Evolutionary conservation across 2,329 filamentous ascomycete species (phyloP).

Genomic region (Beauveria varroae): DNA sequence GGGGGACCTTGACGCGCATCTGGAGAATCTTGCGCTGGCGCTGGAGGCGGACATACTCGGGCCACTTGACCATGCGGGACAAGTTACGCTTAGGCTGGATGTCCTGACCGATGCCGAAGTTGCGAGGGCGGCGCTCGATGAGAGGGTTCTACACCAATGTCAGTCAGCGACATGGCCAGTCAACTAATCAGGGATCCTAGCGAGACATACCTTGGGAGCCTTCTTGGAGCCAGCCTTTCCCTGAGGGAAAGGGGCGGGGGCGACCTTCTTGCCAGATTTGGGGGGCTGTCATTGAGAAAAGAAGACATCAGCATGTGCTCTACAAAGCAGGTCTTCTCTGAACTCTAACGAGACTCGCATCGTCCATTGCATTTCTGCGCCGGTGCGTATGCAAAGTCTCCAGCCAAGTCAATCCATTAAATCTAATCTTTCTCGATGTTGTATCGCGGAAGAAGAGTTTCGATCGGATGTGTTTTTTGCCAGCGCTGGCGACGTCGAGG

Average conservation of each 20-base stretch:
- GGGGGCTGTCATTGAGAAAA: slow-evolving; percentile 99
- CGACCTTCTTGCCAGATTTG: slow-evolving; percentile 96
- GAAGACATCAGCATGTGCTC: slow-evolving; percentile 83
- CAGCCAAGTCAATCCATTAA: slow-evolving; percentile 52
- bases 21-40: slow-evolving; percentile 92
- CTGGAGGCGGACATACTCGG: slow-evolving; percentile 97
- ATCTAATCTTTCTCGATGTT: slow-evolving; percentile 4
- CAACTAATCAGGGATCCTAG: not conserved
- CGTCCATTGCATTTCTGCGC: slow-evolving; percentile 47
- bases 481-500: slow-evolving; percentile 8
- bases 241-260: slow-evolving; percentile 92
- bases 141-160: slow-evolving; percentile 73
- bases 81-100: slow-evolving; percentile 95
- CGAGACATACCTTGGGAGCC: slow-evolving; percentile 77
- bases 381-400: slow-evolving; percentile 38
- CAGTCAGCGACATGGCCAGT: not conserved
- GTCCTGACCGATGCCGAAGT: slow-evolving; percentile 98
- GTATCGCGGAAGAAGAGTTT: slow-evolving; percentile 12
- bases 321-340: slow-evolving; percentile 69
- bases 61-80: slow-evolving; percentile 98
- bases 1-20: slow-evolving; percentile 97
- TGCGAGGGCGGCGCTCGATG: slow-evolving; percentile 94
- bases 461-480: slow-evolving; percentile 26
- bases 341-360: slow-evolving; percentile 76
- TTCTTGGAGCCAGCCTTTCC: slow-evolving; percentile 91